phyloP scores from a whole-genome alignment of 768 basidiomycete species.

The Russula vinacea region DNA sequence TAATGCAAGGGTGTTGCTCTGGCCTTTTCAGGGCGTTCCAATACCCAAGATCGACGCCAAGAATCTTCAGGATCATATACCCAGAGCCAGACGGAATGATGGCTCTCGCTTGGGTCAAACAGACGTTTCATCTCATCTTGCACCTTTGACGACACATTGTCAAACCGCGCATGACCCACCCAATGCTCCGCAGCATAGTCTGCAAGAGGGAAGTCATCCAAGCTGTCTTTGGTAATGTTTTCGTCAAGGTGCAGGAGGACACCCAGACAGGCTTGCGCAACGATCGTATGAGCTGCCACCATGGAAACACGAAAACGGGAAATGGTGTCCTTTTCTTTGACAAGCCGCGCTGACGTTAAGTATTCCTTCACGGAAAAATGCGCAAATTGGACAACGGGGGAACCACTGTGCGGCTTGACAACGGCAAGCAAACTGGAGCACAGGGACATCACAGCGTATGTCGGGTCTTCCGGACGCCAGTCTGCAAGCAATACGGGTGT shows the following conservation, averaged over 20 bases:
- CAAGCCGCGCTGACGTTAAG: background rate
- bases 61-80: background rate
- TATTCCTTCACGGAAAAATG: background rate
- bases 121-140: background rate
- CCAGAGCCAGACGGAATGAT: background rate
- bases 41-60: accelerated
- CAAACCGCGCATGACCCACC: background rate
- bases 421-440: background rate
- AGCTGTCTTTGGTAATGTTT: background rate
- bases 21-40: background rate
- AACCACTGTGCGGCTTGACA: background rate
- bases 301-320: background rate
- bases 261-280: background rate
- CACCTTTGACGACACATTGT: background rate
- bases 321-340: background rate
- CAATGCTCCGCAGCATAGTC: background rate
- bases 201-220: background rate
- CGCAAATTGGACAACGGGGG: background rate
- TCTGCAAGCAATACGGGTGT: background rate
- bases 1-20: background rate
- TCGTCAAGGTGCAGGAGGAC: background rate
- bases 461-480: background rate
- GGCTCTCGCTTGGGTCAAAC: background rate
- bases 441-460: background rate
- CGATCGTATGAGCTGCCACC: background rate